Percentiles rank a stretch among this genome's conserved stretches.
These are phyloP conservation scores for Fusarium cicatricum DNA, from an alignment of 2,329 filamentous ascomycete species.

Conservation along the genomic window DNA sequence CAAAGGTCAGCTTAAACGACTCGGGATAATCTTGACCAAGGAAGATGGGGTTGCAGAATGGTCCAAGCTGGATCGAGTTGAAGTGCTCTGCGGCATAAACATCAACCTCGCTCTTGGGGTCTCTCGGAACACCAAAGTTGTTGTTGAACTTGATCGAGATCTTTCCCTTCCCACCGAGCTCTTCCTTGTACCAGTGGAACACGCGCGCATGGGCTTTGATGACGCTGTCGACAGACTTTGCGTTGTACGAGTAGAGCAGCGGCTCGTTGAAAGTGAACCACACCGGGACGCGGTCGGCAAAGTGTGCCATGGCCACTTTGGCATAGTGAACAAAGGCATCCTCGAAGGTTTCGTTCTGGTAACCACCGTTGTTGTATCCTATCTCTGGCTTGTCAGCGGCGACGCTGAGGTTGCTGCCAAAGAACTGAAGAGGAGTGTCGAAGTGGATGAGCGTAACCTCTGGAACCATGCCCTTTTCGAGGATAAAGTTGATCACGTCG, in stretches of 20 bases:
- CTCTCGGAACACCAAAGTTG: slow-evolving; percentile 59
- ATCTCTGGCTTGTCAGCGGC: slow-evolving; percentile 40
- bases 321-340: slow-evolving; percentile 63
- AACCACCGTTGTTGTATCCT: slow-evolving; percentile 53
- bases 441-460: slow-evolving; percentile 59
- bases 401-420: slow-evolving; percentile 43
- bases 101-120: slow-evolving; percentile 51
- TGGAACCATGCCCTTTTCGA: slow-evolving; percentile 59
- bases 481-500: slow-evolving; percentile 59
- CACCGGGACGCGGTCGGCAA: slow-evolving; percentile 58
- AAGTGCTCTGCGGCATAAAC: slow-evolving; percentile 57
- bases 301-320: slow-evolving; percentile 60
- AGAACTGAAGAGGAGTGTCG: slow-evolving; percentile 57
- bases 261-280: slow-evolving; percentile 66
- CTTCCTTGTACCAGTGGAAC: slow-evolving; percentile 63
- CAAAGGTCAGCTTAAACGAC: slow-evolving; percentile 54
- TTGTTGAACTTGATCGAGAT: slow-evolving; percentile 59
- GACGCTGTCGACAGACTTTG: slow-evolving; percentile 50
- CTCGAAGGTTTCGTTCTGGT: slow-evolving; percentile 56
- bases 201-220: slow-evolving; percentile 59
- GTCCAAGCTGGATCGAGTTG: slow-evolving; percentile 57
- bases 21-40: slow-evolving; percentile 60
- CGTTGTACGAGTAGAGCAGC: slow-evolving; percentile 51
- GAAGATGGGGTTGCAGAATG: slow-evolving; percentile 62
- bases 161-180: slow-evolving; percentile 58